Evolutionary conservation across 805 yeast species (phyloP).

Genomic region (Saccharomycopsis sp.): DNA sequence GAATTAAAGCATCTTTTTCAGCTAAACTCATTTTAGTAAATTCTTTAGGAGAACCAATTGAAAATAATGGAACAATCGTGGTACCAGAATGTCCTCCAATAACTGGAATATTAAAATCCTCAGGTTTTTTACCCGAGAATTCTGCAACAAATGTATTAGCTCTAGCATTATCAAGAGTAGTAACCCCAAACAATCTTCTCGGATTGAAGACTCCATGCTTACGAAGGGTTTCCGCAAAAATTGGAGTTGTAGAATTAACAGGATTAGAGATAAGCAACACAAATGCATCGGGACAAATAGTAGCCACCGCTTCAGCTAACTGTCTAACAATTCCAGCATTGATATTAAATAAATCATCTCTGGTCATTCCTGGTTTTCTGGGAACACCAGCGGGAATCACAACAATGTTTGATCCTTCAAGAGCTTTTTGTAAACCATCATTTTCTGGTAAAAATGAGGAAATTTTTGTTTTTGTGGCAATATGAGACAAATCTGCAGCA

Average conservation of each 20-base stretch:
- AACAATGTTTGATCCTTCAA: slow-evolving; percentile 19
- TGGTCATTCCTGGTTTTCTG: slow-evolving; percentile 91
- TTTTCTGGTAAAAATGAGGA: slow-evolving; percentile 47
- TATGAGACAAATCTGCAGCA: slow-evolving; percentile 80
- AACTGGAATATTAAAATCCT: slow-evolving; percentile 50
- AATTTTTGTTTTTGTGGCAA: slow-evolving; percentile 56
- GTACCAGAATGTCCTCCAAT: slow-evolving; percentile 95
- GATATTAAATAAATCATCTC: slow-evolving; percentile 79
- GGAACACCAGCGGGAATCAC: slow-evolving; percentile 79
- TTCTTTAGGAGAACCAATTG: slow-evolving; percentile 28
- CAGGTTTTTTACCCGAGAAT: slow-evolving; percentile 34
- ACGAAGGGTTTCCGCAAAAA: slow-evolving; percentile 71
- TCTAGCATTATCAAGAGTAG: slow-evolving; percentile 79
- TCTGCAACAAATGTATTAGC: slow-evolving; percentile 73
- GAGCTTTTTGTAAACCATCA: slow-evolving; percentile 21
- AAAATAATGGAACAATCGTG: slow-evolving; percentile 81
- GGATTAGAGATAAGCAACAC: slow-evolving; percentile 86
- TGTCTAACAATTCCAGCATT: slow-evolving; percentile 73
- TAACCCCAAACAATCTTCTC: slow-evolving; percentile 72
- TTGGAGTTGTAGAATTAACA: slow-evolving; percentile 87
- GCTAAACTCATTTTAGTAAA: slow-evolving; percentile 25
- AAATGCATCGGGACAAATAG: slow-evolving; percentile 60
- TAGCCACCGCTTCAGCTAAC: slow-evolving; percentile 67
- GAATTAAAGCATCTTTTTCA: slow-evolving; percentile 47
- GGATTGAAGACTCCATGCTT: slow-evolving; percentile 61